Conservation (phyloP, 495 filamentous ascomycete genomes). For the Penicillium silybi region DNA sequence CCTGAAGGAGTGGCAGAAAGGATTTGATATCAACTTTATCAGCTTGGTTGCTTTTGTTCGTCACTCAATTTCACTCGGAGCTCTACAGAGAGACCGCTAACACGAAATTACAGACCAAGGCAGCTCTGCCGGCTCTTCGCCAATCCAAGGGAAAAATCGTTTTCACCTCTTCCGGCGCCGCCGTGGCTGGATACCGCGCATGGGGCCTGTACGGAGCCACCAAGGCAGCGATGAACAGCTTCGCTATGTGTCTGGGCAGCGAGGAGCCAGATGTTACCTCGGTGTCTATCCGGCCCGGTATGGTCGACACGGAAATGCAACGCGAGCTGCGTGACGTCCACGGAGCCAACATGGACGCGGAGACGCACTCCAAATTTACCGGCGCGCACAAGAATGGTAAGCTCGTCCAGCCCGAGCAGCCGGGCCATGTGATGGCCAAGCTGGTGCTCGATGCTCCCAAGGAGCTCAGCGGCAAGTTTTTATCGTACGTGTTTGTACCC, state of each 20-base stretch:
- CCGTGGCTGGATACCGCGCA: constrained; percentile 59
- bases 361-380: constrained; percentile 66
- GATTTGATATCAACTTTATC: constrained; percentile 82
- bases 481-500: constrained; percentile 52
- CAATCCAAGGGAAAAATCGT: constrained; percentile 64
- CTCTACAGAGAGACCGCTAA: constrained; percentile 9
- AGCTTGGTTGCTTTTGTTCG: constrained; percentile 73
- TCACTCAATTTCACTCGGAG: constrained; percentile 1
- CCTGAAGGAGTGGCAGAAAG: constrained; percentile 66
- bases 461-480: constrained; percentile 69
- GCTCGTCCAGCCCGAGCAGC: constrained; percentile 76
- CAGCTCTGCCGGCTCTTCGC: constrained; percentile 68
- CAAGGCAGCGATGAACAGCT: constrained; percentile 86
- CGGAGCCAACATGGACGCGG: constrained; percentile 55
- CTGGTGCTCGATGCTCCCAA: constrained; percentile 60
- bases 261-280: constrained; percentile 78
- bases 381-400: constrained; percentile 61
- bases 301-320: constrained; percentile 94
- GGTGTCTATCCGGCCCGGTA: constrained; percentile 73
- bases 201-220: constrained; percentile 82
- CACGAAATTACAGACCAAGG: constrained; percentile 54
- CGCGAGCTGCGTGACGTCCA: constrained; percentile 72
- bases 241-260: constrained; percentile 63
- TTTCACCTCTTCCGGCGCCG: constrained; percentile 74
- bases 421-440: constrained; percentile 80